Evolutionary conservation across 192 early-diverging fungal genomes (phyloP), one percentile per base, ranked within the genome.

Genomic region (Linnemannia elongata): DNA sequence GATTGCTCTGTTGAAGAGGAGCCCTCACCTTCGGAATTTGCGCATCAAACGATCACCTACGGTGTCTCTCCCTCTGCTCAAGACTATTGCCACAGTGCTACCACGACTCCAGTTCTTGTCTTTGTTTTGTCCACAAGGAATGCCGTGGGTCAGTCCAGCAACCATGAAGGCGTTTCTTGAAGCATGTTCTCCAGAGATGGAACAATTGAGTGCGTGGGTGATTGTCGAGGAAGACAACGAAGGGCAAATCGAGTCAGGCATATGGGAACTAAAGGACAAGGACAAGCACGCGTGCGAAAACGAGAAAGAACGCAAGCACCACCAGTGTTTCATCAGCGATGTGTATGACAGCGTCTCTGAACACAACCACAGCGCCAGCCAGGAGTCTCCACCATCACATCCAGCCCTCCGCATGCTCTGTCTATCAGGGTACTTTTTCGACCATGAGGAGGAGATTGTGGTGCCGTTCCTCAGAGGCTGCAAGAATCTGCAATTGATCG

Each of bases 81-180:
- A 57, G 5, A 57, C 24, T 24, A 57, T 57, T 57, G 55, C 55
- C 24, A 57, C 55, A 57, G 24, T n/a, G 6, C 24, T 57, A 57
- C 55, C 55, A 8, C 55, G 55, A 27, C 24, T 57, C 55, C 55
- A 27, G 24, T 27, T 57, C 55, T 9, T 57, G 55, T 57, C 55
- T 7, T 27, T 57, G 9, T 57, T 57, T 57, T 57, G 55, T 8
- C 55, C 55, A 27, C 55, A 57, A 8, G 55, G 55, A 9, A 57
- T 57, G 55, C 55, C 55, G 0, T 57, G 55, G 55, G 55, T 57
- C 55, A 57, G 55, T 57, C 55, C 55, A 1, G 24, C 55, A 8
- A 57, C 6, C 55, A 57, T 57, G 55, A 57, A 57, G 55, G 55
- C 55, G 55, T 57, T 57, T n/a, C 55, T 57, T 57, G 55, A 57